Evolutionary conservation across 306 rosid species (phyloP).

Genomic region (Cicer cuneatum): DNA sequence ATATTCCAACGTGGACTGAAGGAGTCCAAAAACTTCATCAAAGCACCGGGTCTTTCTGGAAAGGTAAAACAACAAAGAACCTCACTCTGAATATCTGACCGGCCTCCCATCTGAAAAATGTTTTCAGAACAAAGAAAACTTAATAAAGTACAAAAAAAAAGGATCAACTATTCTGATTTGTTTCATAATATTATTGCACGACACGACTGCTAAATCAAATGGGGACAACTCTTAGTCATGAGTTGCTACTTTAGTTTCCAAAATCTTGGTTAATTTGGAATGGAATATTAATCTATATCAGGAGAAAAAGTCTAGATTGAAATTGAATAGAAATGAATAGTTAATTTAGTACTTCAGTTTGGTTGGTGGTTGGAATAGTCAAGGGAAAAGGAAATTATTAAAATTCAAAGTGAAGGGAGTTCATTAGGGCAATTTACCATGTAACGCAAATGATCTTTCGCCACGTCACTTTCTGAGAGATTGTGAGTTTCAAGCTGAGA

Average conservation of each 20-base stretch:
- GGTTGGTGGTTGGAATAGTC: slow-evolving; percentile 16
- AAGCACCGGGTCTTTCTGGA: slow-evolving; percentile 95
- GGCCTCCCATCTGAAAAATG: slow-evolving; percentile 83
- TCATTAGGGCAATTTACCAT: slow-evolving; percentile 56
- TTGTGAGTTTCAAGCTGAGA: slow-evolving; percentile 67
- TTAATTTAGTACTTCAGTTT: no score
- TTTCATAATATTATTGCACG: no score
- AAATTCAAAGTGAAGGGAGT: background rate
- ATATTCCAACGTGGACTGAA: slow-evolving; percentile 98
- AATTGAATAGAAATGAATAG: no score
- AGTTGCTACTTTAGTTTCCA: no score
- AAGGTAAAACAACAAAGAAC: slow-evolving; percentile 85
- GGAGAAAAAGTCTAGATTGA: no score
- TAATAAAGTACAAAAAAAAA: slow-evolving; percentile 9
- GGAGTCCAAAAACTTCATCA: slow-evolving; percentile 81
- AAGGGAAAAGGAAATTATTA: slow-evolving; percentile 18
- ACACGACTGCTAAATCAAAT: no score
- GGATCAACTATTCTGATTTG: no score
- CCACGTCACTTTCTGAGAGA: slow-evolving; percentile 82
- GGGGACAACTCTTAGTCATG: no score
- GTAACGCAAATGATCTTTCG: slow-evolving; percentile 92
- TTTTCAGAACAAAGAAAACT: slow-evolving; percentile 41
- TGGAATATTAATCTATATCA: no score
- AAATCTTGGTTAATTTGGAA: no score
- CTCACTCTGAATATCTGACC: slow-evolving; percentile 66